Base-by-base conservation (phyloP, 2,329 filamentous ascomycete species). In the Trichoderma gracile region DNA sequence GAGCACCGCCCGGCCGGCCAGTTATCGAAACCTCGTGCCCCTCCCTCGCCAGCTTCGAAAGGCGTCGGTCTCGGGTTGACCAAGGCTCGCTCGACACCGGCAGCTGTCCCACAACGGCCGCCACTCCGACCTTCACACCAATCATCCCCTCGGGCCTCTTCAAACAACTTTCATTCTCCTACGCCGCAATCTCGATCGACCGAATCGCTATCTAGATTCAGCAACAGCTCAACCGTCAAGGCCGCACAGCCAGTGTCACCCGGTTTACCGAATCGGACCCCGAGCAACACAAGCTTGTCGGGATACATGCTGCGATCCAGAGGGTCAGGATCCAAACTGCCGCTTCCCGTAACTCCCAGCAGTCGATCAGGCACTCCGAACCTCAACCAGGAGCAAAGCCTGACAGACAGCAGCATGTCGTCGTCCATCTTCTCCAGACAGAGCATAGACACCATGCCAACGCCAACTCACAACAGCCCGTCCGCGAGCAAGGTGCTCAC, bases 321-420 rank as follows among this genome's bases (percentile, higher is more conserved):
- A 30, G 73, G 70, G 46, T 78, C 77, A 1, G 75, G 70, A 21
- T 80, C 78, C 2, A 77, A 75, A 54, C 70, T 80, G 3, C 78
- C 79, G 0, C 69, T 77, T 4, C 74, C 77, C 17, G 69, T 76
- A 17, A 79, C 78, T 2, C 77, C 77, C 10, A 50, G 46, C 0
- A 76, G 72, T 64, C 73, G 76, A 15, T 73, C 72, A 17, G 72
- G 69, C 30, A 79, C 78, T 0, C 78, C 78, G 2, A 72, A 68
- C 7, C 68, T 76, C 30, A 68, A 69, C 54, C 73, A 73, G 15
- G 77, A 79, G 42, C 73, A 72, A 27, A 79, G 76, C 54, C 73
- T 77, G 60, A 78, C 78, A 14, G 78, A 80, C 61, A 80, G 77
- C 69, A 80, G 78, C 71, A 76, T 79, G 74, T 67, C 75, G 0